Conservation (phyloP, 306 rosid genomes). For the Trichosanthes truncata region DNA sequence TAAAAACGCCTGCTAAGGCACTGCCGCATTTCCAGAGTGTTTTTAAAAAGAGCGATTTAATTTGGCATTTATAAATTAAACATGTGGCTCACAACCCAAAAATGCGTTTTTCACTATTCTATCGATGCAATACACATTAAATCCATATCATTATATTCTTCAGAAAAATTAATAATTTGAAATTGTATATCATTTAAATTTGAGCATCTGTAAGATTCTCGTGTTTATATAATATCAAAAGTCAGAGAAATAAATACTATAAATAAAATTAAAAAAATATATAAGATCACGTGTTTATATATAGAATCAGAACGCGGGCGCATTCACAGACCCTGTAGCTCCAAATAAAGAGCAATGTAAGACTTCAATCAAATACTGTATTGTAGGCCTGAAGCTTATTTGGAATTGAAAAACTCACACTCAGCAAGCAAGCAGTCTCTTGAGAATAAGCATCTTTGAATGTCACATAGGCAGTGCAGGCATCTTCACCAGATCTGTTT, state of each 20-base stretch:
- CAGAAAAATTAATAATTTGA: neutral
- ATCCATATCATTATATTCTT: neutral
- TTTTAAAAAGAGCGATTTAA: neutral
- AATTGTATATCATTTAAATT: neutral
- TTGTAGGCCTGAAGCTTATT: neutral
- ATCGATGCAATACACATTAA: neutral
- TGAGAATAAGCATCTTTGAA: slow-evolving; percentile 79
- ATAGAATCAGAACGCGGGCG: neutral
- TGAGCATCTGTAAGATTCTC: neutral
- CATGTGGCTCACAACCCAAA: neutral
- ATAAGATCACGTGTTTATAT: neutral
- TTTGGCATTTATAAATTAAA: neutral
- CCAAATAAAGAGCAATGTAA: neutral
- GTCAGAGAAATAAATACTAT: neutral
- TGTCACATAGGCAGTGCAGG: slow-evolving; percentile 74
- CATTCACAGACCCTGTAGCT: neutral
- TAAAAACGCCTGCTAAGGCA: neutral
- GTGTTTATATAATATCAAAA: neutral
- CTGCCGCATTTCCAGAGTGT: neutral
- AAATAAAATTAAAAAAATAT: neutral
- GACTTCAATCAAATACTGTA: neutral
- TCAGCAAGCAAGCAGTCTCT: slow-evolving; percentile 91
- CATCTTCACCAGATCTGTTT: slow-evolving; percentile 65
- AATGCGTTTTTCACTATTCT: neutral
- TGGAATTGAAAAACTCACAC: slow-evolving; percentile 43